Conservation (phyloP, 108 stramenopile genomes). For the Fistulifera solaris region DNA sequence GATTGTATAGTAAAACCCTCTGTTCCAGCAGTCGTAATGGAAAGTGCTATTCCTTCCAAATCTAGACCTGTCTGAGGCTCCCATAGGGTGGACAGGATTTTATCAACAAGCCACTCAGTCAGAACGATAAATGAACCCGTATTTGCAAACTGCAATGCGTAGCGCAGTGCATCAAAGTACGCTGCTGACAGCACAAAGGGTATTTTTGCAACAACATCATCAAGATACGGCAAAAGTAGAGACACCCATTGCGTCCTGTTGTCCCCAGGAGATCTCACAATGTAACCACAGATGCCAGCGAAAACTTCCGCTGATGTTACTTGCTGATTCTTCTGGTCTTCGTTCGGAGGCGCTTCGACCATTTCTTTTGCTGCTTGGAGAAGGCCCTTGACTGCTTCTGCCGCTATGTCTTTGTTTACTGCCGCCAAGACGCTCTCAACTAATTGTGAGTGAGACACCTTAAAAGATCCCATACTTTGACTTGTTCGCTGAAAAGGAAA, state of each 20-base stretch:
- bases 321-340: slow-evolving; percentile 83
- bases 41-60: slow-evolving; percentile 13
- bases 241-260: slow-evolving; percentile 37
- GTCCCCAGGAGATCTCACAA: slow-evolving; percentile 15
- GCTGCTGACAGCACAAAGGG: slow-evolving; percentile 57
- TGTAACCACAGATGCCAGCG: slow-evolving; percentile 41
- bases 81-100: slow-evolving; percentile 69
- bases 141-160: slow-evolving; percentile 54
- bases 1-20: slow-evolving; percentile 78
- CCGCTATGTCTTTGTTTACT: slow-evolving; percentile 24
- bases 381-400: slow-evolving; percentile 24
- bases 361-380: slow-evolving; percentile 53
- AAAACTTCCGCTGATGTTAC: slow-evolving; percentile 80
- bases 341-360: slow-evolving; percentile 67
- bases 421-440: slow-evolving; percentile 42
- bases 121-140: slow-evolving; percentile 47
- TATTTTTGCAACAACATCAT: slow-evolving; percentile 62
- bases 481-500: slow-evolving; percentile 80
- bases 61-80: slow-evolving; percentile 23
- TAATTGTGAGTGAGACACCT: slow-evolving; percentile 68
- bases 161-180: slow-evolving; percentile 70
- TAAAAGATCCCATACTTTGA: slow-evolving; percentile 67
- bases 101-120: slow-evolving; percentile 43
- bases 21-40: slow-evolving; percentile 23
- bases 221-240: slow-evolving; percentile 66